Conservation (phyloP, 805 yeast species). For the Yamadazyma tumulicola region DNA sequence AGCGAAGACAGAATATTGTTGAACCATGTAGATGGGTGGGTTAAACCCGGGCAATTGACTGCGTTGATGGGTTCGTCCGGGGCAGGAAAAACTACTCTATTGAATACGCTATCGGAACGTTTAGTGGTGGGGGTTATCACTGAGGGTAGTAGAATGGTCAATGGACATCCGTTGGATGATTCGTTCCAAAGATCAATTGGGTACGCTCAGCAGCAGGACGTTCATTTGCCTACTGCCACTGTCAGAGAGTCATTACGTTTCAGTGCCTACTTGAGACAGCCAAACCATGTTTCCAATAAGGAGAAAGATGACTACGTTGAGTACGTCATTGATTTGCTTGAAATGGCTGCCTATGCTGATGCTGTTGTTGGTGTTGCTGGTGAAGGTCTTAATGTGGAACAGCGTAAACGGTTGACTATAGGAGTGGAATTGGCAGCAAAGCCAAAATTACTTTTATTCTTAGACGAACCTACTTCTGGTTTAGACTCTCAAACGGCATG, state of each 20-base stretch:
- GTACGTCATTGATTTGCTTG: conserved; percentile 60
- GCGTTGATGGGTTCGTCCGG: conserved; percentile 87
- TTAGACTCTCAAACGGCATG: conserved; percentile 43
- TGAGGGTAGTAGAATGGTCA: conserved; percentile 61
- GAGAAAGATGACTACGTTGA: conserved; percentile 71
- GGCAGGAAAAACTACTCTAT: conserved; percentile 79
- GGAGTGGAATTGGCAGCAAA: conserved; percentile 43
- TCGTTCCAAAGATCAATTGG: conserved; percentile 78
- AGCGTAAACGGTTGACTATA: conserved; percentile 38
- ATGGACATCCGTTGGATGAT: conserved; percentile 58
- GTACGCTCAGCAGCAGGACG: conserved; percentile 78
- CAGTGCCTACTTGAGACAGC: conserved; percentile 72
- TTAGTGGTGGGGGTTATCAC: conserved; percentile 67
- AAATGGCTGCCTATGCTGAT: conserved; percentile 68
- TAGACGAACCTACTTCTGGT: conserved; percentile 45
- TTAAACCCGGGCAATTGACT: conserved; percentile 76
- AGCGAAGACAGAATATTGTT: conserved; percentile 38
- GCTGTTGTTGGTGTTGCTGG: conserved; percentile 80
- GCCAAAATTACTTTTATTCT: conserved; percentile 34
- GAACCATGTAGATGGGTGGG: conserved; percentile 55
- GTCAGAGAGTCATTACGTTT: conserved; percentile 73
- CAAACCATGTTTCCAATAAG: conserved; percentile 47
- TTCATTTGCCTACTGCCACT: conserved; percentile 65
- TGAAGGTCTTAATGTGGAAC: conserved; percentile 48
- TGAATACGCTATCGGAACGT: conserved; percentile 71